Base-by-base conservation (phyloP, 208 protist species). In the Novymonas esmeraldas region DNA sequence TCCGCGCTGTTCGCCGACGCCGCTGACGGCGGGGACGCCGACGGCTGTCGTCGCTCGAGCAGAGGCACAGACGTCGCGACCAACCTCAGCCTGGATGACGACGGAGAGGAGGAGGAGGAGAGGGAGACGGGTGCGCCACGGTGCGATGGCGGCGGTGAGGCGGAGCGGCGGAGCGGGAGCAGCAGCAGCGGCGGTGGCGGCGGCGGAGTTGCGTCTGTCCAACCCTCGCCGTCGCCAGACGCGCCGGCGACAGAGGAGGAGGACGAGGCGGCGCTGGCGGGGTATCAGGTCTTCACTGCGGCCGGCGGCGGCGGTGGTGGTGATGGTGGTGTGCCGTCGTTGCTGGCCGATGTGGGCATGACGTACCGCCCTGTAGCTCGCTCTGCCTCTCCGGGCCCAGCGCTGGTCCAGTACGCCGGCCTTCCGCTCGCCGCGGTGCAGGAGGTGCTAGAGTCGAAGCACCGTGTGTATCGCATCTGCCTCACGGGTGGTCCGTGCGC, bases 401-500 rank as follows among this genome's bases (percentile, higher is more conserved):
- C 64, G 28, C 76, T 92, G 2, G 45, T 38, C 22, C 58, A 82
- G 26, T 87, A 93, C 71, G 65, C 61, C 13, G 62, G 64, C 1
- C 79, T 92, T 24, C 51, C 78, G 6, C 75, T 92, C 2, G 52
- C 50, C 6, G 58, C 66, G 3, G 66, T 92, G n/a, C 79, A 90
- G 57, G 51, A 79, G 51, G 75, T 73, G 22, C 66, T 93, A 18
- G 72, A 78, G 63, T 42, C 58, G 44, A 82, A 82, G 29, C 82
- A 88, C 65, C 54, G 59, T 6, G 80, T 93, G 24, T 83, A 87
- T 54, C 77, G 82, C 20, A 74, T 95, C 44, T 90, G 87, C 51
- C 69, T 95, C 29, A 95, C 90, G 6, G 90, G 90, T 31, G 90
- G 90, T 10, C 90, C 90, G 3, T 95, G 90, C 51, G 90, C 83